Conservation (phyloP, 805 yeast species). For the Tetrapisispora arboricola region DNA sequence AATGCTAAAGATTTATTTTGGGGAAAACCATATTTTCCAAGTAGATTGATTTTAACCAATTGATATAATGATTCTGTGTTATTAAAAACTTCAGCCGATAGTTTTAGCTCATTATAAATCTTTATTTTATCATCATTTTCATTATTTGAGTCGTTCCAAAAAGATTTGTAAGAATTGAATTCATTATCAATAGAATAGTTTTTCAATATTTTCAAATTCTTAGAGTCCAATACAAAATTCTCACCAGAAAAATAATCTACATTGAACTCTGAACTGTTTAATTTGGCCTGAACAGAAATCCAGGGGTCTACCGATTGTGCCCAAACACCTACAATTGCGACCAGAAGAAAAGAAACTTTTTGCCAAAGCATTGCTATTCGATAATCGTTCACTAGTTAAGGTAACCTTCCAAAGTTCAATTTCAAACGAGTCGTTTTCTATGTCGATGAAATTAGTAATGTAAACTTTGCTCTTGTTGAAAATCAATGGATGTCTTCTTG, state of each 20-base stretch:
- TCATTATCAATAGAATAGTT: conserved; percentile 17
- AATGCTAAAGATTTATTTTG: conserved; percentile 47
- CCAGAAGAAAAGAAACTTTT: not conserved
- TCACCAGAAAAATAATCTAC: not conserved
- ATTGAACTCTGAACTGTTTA: not conserved
- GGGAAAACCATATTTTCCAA: conserved; percentile 53
- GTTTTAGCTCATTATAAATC: conserved; percentile 12
- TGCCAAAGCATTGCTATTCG: not conserved
- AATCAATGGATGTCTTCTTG: no score
- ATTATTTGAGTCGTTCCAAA: conserved; percentile 4
- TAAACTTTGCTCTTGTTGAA: no score
- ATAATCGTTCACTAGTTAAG: no score
- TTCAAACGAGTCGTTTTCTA: no score
- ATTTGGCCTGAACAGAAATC: conserved; percentile 8
- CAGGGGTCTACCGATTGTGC: conserved; percentile 12
- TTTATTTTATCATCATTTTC: conserved; percentile 10
- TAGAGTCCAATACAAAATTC: not conserved
- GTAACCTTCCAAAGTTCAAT: no score
- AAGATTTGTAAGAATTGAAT: conserved; percentile 3
- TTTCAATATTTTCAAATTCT: conserved; percentile 16
- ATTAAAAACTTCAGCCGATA: conserved; percentile 22
- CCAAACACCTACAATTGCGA: not conserved
- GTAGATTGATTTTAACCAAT: conserved; percentile 51
- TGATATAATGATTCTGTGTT: conserved; percentile 40
- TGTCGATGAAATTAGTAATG: no score